phyloP scores from a whole-genome alignment of 495 filamentous ascomycete genomes.

The Hypoxylon lenormandii region DNA sequence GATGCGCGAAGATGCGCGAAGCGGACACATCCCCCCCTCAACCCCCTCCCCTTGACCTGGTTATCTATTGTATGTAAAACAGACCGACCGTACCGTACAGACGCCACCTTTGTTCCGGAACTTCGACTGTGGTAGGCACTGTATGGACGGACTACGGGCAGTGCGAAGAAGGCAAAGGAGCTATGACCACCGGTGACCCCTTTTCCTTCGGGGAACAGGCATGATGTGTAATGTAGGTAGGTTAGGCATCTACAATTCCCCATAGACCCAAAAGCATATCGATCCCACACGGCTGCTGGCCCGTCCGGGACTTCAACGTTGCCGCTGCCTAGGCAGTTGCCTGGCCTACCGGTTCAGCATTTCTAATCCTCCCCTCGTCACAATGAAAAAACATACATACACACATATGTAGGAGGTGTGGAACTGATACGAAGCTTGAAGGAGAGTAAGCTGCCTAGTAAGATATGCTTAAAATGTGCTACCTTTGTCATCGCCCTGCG shows the following conservation, averaged over 20 bases:
- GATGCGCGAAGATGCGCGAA: too few species aligned
- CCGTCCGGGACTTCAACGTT: conserved; percentile 18
- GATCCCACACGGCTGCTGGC: conserved; percentile 31
- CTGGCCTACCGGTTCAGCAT: background rate
- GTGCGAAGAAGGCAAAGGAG: background rate
- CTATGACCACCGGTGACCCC: background rate
- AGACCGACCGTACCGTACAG: too few species aligned
- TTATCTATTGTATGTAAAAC: too few species aligned
- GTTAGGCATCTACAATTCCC: background rate
- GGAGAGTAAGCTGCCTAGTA: background rate
- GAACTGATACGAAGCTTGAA: background rate
- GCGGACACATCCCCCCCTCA: too few species aligned
- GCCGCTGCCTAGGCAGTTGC: background rate
- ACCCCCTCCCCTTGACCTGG: too few species aligned
- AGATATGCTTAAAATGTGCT: background rate
- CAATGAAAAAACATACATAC: background rate
- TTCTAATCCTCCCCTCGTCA: background rate
- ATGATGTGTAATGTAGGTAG: background rate
- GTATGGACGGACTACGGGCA: background rate
- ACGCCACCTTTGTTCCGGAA: too few species aligned
- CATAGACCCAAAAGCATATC: conserved; percentile 23
- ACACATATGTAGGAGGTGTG: too few species aligned
- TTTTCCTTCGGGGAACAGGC: background rate
- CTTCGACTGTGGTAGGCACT: too few species aligned
- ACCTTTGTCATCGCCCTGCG: background rate